A percentile compares a stretch with the other conserved stretches of the same genome.
phyloP scores from a whole-genome alignment of 352 stramenopile genomes.

The Phytophthora kernoviae region DNA sequence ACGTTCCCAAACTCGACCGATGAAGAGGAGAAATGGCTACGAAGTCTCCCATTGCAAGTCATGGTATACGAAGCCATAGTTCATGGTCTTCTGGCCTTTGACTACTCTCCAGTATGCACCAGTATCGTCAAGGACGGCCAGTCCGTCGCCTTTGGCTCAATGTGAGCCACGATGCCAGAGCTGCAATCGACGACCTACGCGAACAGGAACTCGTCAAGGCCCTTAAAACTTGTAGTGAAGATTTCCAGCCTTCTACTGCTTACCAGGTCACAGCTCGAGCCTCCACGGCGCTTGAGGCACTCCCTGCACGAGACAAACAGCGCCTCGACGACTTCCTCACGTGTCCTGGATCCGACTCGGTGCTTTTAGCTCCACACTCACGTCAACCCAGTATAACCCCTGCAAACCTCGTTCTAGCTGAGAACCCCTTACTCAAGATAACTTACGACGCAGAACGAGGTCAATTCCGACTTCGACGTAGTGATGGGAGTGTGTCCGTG shows the following conservation, averaged over 20 bases:
- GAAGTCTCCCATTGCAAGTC: constrained; percentile 95
- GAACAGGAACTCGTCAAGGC: constrained; percentile 96
- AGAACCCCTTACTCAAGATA: constrained; percentile 92
- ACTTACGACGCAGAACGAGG: constrained; percentile 90
- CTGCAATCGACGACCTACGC: constrained; percentile 95
- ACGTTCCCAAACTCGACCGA: constrained; percentile 87
- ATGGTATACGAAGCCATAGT: constrained; percentile 98
- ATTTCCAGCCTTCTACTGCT: constrained; percentile 95
- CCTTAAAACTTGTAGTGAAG: constrained; percentile 93
- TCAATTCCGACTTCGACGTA: constrained; percentile 88
- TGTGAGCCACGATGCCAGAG: constrained; percentile 95
- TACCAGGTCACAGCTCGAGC: constrained; percentile 86
- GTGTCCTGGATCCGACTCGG: constrained; percentile 11
- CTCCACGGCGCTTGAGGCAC: constrained; percentile 41
- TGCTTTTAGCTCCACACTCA: neutral
- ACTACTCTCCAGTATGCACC: constrained; percentile 95
- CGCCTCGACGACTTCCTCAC: constrained; percentile 70
- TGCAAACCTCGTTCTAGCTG: constrained; percentile 90
- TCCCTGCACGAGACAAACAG: constrained; percentile 51
- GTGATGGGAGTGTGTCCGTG: constrained; percentile 86
- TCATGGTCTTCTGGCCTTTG: constrained; percentile 93
- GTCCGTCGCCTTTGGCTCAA: constrained; percentile 93
- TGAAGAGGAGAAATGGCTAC: constrained; percentile 95
- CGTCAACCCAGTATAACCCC: neutral
- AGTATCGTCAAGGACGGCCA: constrained; percentile 93